phyloP scores from a whole-genome alignment of 1,284 basidiomycete genomes.

The Heterobasidion occidentale region DNA sequence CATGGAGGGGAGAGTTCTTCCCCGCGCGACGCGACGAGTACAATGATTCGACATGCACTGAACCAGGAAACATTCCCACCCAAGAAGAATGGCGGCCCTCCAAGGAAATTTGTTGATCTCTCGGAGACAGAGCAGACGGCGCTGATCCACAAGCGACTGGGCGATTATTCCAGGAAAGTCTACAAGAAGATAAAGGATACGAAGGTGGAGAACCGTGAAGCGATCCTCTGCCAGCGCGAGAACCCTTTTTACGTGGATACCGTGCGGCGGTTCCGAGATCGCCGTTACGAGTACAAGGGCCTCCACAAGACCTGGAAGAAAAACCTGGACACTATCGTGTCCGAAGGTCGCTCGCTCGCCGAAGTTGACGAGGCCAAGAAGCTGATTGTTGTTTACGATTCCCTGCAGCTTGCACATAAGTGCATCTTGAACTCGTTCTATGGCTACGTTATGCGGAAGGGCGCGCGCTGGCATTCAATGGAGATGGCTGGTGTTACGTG shows the following conservation, averaged over 20 bases:
- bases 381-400: constrained; percentile 99
- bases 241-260: constrained; percentile 99
- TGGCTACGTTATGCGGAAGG: constrained; percentile 99
- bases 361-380: constrained; percentile 97
- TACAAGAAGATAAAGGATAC: constrained; percentile 99
- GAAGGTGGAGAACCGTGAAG: constrained; percentile 88
- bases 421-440: constrained; percentile 99
- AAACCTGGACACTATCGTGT: constrained; percentile 77
- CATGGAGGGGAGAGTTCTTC: constrained; percentile 99
- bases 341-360: constrained; percentile 64
- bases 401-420: constrained; percentile 99
- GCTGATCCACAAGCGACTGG: constrained; percentile 91
- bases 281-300: constrained; percentile 99
- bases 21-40: constrained; percentile 97
- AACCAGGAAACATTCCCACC: constrained; percentile 93
- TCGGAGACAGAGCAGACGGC: constrained; percentile 85
- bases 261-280: constrained; percentile 94
- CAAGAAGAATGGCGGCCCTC: constrained; percentile 64
- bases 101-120: constrained; percentile 82
- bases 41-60: constrained; percentile 97
- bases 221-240: constrained; percentile 97
- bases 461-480: constrained; percentile 99
- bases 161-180: constrained; percentile 97
- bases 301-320: constrained; percentile 99
- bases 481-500: constrained; percentile 99